Evolutionary conservation across 257 asterid genomes (phyloP), one percentile per base, ranked within the genome.

Genomic region (Pogostemon cablin): DNA sequence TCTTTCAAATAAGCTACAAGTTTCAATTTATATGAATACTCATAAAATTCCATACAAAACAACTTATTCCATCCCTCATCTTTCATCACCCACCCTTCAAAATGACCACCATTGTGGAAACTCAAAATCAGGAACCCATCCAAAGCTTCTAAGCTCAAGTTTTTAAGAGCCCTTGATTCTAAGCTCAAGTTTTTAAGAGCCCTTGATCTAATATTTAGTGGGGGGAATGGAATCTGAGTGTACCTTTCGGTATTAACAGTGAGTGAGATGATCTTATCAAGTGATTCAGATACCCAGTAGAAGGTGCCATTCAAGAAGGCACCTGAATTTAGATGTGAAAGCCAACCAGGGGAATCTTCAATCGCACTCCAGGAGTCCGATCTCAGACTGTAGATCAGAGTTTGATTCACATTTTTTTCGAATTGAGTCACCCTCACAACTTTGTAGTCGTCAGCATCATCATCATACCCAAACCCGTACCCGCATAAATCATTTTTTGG

Each of bases 401-500:
- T 47, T 25, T 4, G 54, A 10, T 0, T 2, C 41, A 11, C 53
- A 3, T 0, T 0, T 10, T 11, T 1, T 2, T 10, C 15, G 7
- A 15, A 6, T 15, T 2, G 32, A 9, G 0, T 0, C 11, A 7
- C 12, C 20, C 59, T 25, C 48, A 75, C 75, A 9, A 52, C 75
- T 38, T 61, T 75, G 64, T 75, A 75, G 44, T 75, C 79, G 20
- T 68, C 60, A 1, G 48, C 20, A 34, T 3, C 50, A 9, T 5
- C 1, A 54, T 68, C 67, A 56, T 62, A 75, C 7, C 75, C 75
- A 39, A 69, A 2, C 3, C 80, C 75, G 5, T 10, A 34, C 25
- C 44, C 34, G 0, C 4, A 0, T 2, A 25, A 32, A n/a, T 7
- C n/a, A n/a, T n/a, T n/a, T n/a, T n/a, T 2, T 2, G 5, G 1